Base-by-base conservation (phyloP, 179 eudicot genomes). In the Heliamphora pulchella region DNA sequence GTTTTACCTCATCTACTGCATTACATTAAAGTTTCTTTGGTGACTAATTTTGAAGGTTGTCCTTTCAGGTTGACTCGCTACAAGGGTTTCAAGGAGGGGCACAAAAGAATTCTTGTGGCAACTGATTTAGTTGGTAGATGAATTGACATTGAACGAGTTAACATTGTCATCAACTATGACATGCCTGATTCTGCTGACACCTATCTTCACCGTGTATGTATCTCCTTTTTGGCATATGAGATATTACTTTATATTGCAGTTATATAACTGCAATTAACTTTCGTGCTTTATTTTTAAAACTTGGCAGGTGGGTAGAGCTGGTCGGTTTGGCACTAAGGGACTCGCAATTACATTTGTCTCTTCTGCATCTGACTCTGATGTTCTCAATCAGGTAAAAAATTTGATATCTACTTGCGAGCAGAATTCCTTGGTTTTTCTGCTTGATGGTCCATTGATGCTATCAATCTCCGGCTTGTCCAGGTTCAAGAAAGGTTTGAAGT, bases 161-260 rank as follows among this genome's bases (percentile, higher is more conserved):
- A 95, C 85, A 95, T 94, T 58, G 98, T 95, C 58, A 95, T 95
- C 79, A 95, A 95, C 80, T 93, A 93, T 81, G 98, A 95, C 81
- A 95, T 95, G 98, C 98, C 98, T 1, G 98, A 95, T 84, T 93
- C 97, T 79, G 98, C 98, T 0, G 98, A 95, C 85, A 95, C 98
- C 0, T 95, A 95, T 79, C 83, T 95, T 79, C 98, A 95, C 75
- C 86, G 98, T 85, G 98, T 95, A 77, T 5, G 87, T 67, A 13
- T 57, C 67, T 9, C 3, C 78, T 53, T 78, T 47, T 53, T 47
- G 14, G 44, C 62, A 62, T 44, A 1, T 20, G 14, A 31, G 31
- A 4, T 71, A 39, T 72, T 58, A 43, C 8, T 72, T 39, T 43
- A 2, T 57, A 18, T 11, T 54, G 18, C 41, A 44, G 46, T n/a